Base-by-base conservation (phyloP, 2,329 filamentous ascomycete species). In the Monosporascus sp. region DNA sequence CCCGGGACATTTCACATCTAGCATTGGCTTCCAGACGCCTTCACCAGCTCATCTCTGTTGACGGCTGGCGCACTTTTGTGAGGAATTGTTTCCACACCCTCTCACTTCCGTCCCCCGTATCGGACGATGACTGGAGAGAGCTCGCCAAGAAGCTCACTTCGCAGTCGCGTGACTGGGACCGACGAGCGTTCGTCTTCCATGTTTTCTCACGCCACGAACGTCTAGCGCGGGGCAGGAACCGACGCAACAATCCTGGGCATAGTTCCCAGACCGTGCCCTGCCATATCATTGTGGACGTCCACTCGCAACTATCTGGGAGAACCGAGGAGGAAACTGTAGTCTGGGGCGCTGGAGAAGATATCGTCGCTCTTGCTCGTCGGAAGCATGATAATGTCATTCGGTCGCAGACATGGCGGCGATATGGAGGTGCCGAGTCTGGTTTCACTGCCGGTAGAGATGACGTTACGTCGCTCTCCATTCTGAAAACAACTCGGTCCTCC, bases 111-210 rank as follows among this genome's bases (percentile, higher is more conserved):
- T 17, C 51, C 2, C 55, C 46, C n/a, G 55, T 56, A 3, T 56
- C 60, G 5, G 47, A 54, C 69, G 56, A 59, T 11, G 58, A 64
- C 14, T 64, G 65, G 65, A 55, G 15, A 4, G 54, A 56, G 11
- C 55, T 77, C 25, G 78, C 78, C 7, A 68, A 75, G 25, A 72
- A 70, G 0, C 62, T 80, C 44, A 80, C 79, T 0, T 76, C 75
- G 57, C 74, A 81, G 51, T 74, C 76, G 27, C 72, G 78, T 6
- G 78, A 75, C 59, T 82, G 79, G 80, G 79, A 81, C 48, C 73
- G 71, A 50, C 72, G 77, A 1, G 66, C 72, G 0, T 58, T 76
- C 20, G 68, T 70, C 17, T 72, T 81, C 52, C 68, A 69, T 48
- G 63, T 71, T 15, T 65, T 54, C 43, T 50, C 53, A 15, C 60